Percentiles rank a stretch among this genome's conserved stretches.
Conservation (phyloP, 768 basidiomycete genomes). For the Fistulinella prunicolor region DNA sequence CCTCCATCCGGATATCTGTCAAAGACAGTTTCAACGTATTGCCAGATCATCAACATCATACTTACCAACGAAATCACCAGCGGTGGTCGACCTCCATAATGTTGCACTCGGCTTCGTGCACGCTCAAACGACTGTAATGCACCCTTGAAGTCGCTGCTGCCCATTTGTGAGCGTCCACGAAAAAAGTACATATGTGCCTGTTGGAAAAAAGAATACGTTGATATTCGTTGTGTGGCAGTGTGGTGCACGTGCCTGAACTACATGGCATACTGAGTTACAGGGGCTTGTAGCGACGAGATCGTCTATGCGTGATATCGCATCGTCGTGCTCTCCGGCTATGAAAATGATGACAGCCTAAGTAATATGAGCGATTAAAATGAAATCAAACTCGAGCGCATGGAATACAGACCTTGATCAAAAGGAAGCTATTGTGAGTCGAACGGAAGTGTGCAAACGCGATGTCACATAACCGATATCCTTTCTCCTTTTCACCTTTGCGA, state of each 20-base stretch:
- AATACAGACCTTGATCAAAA: slow-evolving; percentile 9
- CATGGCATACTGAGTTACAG: background rate
- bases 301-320: too few relatives aligned
- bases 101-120: background rate
- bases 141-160: background rate
- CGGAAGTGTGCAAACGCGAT: background rate
- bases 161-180: slow-evolving; percentile 4
- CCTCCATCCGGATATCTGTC: too few relatives aligned
- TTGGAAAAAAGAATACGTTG: background rate
- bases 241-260: background rate
- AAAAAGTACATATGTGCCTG: too few relatives aligned
- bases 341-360: slow-evolving; percentile 5
- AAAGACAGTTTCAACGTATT: background rate
- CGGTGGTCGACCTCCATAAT: background rate
- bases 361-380: background rate
- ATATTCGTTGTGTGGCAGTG: background rate
- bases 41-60: background rate
- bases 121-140: slow-evolving; percentile 1
- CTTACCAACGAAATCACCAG: slow-evolving; percentile 11
- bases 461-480: background rate
- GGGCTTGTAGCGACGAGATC: background rate
- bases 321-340: too few relatives aligned
- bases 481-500: background rate
- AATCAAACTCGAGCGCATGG: background rate
- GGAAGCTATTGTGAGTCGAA: background rate